Evolutionary conservation across 257 asterid species (phyloP), one percentile per base, ranked within the genome.

Genomic region (Penstemon barbatus): DNA sequence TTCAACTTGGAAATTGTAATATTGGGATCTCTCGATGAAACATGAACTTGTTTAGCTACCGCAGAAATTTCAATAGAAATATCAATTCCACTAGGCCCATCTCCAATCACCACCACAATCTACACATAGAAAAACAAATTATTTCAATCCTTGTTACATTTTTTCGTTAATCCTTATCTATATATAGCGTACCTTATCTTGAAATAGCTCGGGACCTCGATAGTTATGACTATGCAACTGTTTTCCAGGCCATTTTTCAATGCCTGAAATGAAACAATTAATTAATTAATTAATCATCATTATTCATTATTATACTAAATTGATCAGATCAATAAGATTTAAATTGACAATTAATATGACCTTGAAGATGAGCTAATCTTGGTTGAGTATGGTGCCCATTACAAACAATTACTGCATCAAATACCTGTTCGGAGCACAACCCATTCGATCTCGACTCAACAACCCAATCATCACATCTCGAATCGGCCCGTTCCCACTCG

Each of bases 91-190:
- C 95, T 87, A 0, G 89, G 76, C 46, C 84, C 86, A 59, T 51
- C 59, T 7, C 96, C 97, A 63, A 90, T 81, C n/a, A 83, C 77
- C 51, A 90, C 90, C 65, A 90, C 96, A 63, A 84, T 71, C 95
- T 90, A 62, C 13, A 70, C 11, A 6, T 12, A 43, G 19, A 46
- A 11, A 25, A 39, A 61, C 39, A 43, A 38, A 15, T 63, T 42
- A 11, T 56, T 55, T 13, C 18, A 54, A 49, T 6, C 15, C 40
- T 15, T 9, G 12, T 13, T 48, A 45, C 37, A 42, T 5, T 10
- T n/a, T 42, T 3, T 53, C 46, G 12, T 63, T 38, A 19, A 7
- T 19, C n/a, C 9, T 13, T 43, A 3, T 45, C 5, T 10, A 58
- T 11, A 9, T 25, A 58, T 3, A 42, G 12, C 5, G 8, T 66